Percentiles rank a stretch among this genome's conserved stretches.
phyloP scores from a whole-genome alignment of 208 protist species.

The Wallacemonas sp. region DNA sequence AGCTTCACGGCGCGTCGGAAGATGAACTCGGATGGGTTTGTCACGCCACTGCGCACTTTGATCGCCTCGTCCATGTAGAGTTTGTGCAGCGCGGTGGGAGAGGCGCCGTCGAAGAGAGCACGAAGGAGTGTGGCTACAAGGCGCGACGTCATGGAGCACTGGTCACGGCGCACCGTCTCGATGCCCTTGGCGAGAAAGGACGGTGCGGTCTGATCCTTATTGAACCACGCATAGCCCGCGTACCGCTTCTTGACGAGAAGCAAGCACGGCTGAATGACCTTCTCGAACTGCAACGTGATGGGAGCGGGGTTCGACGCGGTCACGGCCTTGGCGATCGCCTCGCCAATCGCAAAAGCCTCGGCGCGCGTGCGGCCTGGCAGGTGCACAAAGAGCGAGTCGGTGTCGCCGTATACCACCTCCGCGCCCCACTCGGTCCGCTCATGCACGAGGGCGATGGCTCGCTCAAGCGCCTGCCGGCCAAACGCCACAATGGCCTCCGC shows the following conservation, averaged over 20 bases:
- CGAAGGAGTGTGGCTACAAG: slow-evolving; percentile 45
- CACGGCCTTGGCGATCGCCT: slow-evolving; percentile 81
- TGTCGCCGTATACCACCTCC: slow-evolving; percentile 99
- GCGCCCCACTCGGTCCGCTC: slow-evolving; percentile 94
- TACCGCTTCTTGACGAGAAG: slow-evolving; percentile 99
- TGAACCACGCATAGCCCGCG: slow-evolving; percentile 98
- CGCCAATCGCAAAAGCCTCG: slow-evolving; percentile 71
- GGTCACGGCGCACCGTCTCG: slow-evolving; percentile 98
- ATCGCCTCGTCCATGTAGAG: slow-evolving; percentile 40
- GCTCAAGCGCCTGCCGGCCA: slow-evolving; percentile 98
- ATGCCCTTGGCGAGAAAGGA: slow-evolving; percentile 99
- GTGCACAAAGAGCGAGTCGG: slow-evolving; percentile 99
- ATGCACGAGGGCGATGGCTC: slow-evolving; percentile 95
- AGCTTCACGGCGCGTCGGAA: slow-evolving; percentile 83
- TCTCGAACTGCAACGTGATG: slow-evolving; percentile 99
- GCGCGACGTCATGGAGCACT: slow-evolving; percentile 90
- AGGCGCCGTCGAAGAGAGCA: slow-evolving; percentile 52
- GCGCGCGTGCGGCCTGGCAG: slow-evolving; percentile 48
- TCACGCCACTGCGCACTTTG: slow-evolving; percentile 49
- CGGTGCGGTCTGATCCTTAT: slow-evolving; percentile 88
- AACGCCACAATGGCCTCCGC: slow-evolving; percentile 96
- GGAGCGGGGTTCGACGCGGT: slow-evolving; percentile 95
- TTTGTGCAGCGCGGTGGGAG: slow-evolving; percentile 20
- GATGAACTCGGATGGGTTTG: slow-evolving; percentile 63
- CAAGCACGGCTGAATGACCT: slow-evolving; percentile 99